These are phyloP conservation scores for Xylariales sp. DNA, from an alignment of 2,329 filamentous ascomycete species.

Conservation along the genomic window DNA sequence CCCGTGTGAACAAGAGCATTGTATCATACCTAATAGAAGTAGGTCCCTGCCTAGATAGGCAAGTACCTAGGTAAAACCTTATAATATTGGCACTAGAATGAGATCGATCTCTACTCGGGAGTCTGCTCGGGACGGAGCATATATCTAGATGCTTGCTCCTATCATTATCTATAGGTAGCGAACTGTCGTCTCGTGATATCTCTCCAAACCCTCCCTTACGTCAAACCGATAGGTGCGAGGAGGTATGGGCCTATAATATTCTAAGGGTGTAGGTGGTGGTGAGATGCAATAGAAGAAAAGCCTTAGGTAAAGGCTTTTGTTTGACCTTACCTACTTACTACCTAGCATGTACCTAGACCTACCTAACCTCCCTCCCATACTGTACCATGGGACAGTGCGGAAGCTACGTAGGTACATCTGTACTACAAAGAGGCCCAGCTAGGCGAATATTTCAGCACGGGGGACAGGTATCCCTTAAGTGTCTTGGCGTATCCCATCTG, in stretches of 20 bases:
- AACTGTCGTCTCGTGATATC: not conserved
- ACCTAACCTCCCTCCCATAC: not conserved
- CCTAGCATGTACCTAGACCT: too few relatives aligned
- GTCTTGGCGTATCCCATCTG: constrained; percentile 26
- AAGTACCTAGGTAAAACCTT: too few relatives aligned
- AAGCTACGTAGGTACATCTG: not conserved
- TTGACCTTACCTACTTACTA: too few relatives aligned
- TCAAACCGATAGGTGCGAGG: not conserved
- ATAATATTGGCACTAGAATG: too few relatives aligned
- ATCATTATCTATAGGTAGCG: not conserved
- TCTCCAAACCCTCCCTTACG: constrained; percentile 5
- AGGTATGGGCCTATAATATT: too few relatives aligned
- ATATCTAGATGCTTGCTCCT: too few relatives aligned
- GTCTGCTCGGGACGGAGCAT: not conserved
- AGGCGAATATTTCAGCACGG: constrained; percentile 40
- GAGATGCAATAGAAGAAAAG: constrained; percentile 10
- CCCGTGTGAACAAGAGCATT: too few relatives aligned
- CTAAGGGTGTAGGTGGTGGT: not conserved
- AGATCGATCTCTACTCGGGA: not conserved
- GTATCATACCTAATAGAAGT: too few relatives aligned
- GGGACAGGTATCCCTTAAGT: constrained; percentile 22
- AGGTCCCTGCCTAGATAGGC: too few relatives aligned
- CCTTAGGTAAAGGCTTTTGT: not conserved
- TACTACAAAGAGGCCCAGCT: constrained; percentile 23
- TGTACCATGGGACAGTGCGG: constrained; percentile 12